Base-by-base conservation (phyloP, 345 rosid genomes). In the Passiflora organensis region DNA sequence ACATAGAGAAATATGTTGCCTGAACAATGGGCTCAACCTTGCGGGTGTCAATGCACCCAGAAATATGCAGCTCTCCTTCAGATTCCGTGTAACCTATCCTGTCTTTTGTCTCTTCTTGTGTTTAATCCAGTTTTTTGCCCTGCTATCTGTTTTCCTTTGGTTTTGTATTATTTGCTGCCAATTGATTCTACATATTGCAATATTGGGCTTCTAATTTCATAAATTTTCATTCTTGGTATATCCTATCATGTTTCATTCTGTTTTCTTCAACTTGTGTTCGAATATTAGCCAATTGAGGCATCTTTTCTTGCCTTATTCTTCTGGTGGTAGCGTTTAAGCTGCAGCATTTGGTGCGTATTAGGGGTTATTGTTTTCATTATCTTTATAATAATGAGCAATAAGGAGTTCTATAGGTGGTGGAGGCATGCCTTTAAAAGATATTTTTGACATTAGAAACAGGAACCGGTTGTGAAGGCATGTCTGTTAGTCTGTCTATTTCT, bases 1-100 rank as follows among this genome's bases (percentile, higher is more conserved):
- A n/a, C n/a, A n/a, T n/a, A n/a, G n/a, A 14, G 10, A 44, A 14
- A 51, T 37, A 57, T 65, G 74, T 15, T 82, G 45, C 95, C 94
- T 15, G 83, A 79, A 59, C 82, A 84, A 73, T 93, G 99, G 99
- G 64, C 80, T 44, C 77, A 82, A 49, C 91, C 95, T n/a, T 93
- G 96, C 56, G 83, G 94, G 55, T 74, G 46, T 52, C 69, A 75
- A 43, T 93, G 99, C 80, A 93, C 99, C 60, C 69, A 70, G 56
- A 93, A 84, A 80, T 93, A 72, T 51, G 77, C 96, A 10, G 71
- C 94, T 39, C 87, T 86, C 47, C 78, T 69, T 53, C 96, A 93
- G 78, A 82, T 93, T 67, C 95, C 96, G 6, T 89, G 99, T 93
- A 68, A 47, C 39, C 28, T 32, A 6, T 23, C 28, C 23, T 21